A percentile compares a stretch with the other conserved stretches of the same genome.
Conservation (phyloP, 495 filamentous ascomycete genomes). For the Penicillium antarcticum region DNA sequence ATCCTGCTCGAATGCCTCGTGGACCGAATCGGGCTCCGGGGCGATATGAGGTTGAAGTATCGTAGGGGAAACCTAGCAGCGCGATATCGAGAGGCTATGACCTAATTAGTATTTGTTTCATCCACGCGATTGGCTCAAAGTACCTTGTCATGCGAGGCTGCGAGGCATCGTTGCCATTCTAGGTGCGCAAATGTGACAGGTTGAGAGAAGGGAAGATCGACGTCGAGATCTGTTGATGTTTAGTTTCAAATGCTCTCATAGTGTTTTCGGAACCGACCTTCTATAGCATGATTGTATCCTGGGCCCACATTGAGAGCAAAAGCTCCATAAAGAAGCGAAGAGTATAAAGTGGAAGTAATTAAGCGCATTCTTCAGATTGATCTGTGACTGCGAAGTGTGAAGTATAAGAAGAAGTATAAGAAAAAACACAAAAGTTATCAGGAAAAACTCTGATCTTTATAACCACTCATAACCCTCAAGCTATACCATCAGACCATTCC, state of each 20-base stretch:
- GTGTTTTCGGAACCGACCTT: conserved; percentile 1
- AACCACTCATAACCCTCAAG: background rate
- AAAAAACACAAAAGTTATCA: too few relatives aligned
- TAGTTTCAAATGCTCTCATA: background rate
- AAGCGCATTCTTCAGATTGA: background rate
- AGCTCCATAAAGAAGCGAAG: background rate
- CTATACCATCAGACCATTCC: background rate
- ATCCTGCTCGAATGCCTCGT: conserved; percentile 62
- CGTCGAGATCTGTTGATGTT: conserved; percentile 17
- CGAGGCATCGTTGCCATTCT: conserved; percentile 21
- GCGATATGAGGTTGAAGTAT: conserved; percentile 55
- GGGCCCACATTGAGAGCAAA: conserved; percentile 1
- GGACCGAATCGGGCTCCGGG: conserved; percentile 71
- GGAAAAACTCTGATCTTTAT: background rate
- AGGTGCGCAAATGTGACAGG: conserved; percentile 28
- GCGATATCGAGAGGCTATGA: conserved; percentile 19
- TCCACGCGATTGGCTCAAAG: background rate
- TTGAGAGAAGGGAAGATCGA: conserved; percentile 24
- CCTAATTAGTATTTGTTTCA: background rate
- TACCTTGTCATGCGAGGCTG: conserved; percentile 12
- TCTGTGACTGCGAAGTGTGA: background rate
- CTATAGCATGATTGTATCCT: conserved; percentile 2
- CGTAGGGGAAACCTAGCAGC: conserved; percentile 24
- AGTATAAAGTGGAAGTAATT: background rate
- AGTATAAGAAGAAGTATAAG: background rate